Evolutionary conservation across 2,329 filamentous ascomycete genomes (phyloP), one percentile per base, ranked within the genome.

Genomic region (Curvularia sp.): DNA sequence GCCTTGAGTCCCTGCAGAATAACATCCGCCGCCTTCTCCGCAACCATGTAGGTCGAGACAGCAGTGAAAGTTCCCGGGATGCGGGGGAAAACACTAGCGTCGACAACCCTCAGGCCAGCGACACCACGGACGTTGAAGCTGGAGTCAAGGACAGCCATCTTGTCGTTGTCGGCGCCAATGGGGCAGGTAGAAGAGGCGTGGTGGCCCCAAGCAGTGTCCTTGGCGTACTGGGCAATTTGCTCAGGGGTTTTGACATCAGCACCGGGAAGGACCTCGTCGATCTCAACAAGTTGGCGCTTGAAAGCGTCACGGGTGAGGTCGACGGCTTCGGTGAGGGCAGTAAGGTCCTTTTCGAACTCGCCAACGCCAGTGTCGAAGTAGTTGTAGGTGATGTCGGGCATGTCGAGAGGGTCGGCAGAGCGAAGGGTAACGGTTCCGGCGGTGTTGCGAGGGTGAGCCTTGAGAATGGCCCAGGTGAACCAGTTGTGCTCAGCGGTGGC

Each of bases 1-100:
- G 53, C 22, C 35, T 28, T 24, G 9, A 64, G 50, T 39, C 62
- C 55, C 33, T 60, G 54, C 9, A 76, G 52, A 81, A 88, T 88
- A 13, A 82, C 82, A 73, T 88, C 85, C 2, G 85, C 84, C 0
- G 86, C 86, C 78, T 88, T 89, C 79, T 89, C 86, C 0, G 80
- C 81, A 12, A 85, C 78, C 71, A 88, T 85, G 62, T 85, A 86
- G 0, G 82, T 83, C 0, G 85, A 81, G 1, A 83, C 71, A 3
- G 81, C 80, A 28, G 82, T 80, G 64, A 84, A 86, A 42, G 78
- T 83, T 57, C 85, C 86, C 0, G 84, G 84, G 31, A 75, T 74
- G 26, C 58, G 55, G 0, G 72, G 71, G 62, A 70, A 76, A 2
- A 72, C 68, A 18, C 61, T 66, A 0, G 73, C 74, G 59, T 75